Percentiles rank a stretch among this genome's conserved stretches.
These are phyloP conservation scores for Peterozyma toletana DNA, from an alignment of 805 yeast species.

Conservation along the genomic window DNA sequence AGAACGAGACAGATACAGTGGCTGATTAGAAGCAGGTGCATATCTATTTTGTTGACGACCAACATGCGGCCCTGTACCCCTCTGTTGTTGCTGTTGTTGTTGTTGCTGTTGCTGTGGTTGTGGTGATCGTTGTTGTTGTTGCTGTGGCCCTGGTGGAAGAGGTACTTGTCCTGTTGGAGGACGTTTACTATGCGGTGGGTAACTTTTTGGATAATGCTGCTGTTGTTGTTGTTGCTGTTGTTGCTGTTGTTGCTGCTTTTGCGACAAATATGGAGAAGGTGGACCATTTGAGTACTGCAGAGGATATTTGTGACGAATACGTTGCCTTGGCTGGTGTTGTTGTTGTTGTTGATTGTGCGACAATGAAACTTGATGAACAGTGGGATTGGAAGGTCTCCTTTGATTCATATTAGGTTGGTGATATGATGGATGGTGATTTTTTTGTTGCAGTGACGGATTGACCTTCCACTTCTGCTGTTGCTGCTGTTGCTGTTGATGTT, in stretches of 20 bases:
- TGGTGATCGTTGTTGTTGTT: slow-evolving; percentile 7
- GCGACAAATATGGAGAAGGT: slow-evolving; percentile 14
- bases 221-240: slow-evolving; percentile 5
- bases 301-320: slow-evolving; percentile 6
- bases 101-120: slow-evolving; percentile 6
- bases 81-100: slow-evolving; percentile 8
- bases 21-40: slow-evolving; percentile 2
- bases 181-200: slow-evolving; percentile 3
- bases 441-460: slow-evolving; percentile 1
- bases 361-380: neutral
- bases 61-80: slow-evolving; percentile 2
- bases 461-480: slow-evolving; percentile 10
- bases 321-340: slow-evolving; percentile 4
- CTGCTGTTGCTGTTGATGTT: slow-evolving; percentile 5
- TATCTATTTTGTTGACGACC: slow-evolving; percentile 1
- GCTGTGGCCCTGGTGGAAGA: slow-evolving; percentile 5
- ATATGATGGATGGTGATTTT: slow-evolving; percentile 5
- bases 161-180: neutral
- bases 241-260: slow-evolving; percentile 5
- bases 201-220: slow-evolving; percentile 2
- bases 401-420: slow-evolving; percentile 10
- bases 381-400: neutral
- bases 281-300: slow-evolving; percentile 8
- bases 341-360: slow-evolving; percentile 4
- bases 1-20: slow-evolving; percentile 5